These are phyloP conservation scores for Ganoderma lucidum DNA, from an alignment of 1,284 basidiomycete genomes.

Conservation along the genomic window DNA sequence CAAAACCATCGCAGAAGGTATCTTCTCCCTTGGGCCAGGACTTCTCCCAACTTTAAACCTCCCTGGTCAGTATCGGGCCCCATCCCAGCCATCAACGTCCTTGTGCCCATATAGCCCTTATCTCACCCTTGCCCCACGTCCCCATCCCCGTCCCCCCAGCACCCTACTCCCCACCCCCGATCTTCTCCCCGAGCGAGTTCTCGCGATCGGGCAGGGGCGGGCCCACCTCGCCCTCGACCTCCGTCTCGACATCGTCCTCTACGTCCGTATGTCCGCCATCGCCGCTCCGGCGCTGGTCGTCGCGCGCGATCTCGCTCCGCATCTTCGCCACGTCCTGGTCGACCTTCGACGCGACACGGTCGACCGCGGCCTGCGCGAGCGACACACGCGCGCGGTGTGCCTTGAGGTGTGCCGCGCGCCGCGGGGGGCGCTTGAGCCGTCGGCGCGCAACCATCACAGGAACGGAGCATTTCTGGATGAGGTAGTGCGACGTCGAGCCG, in stretches of 20 bases:
- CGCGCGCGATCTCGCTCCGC: slow-evolving; percentile 73
- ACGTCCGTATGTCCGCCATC: slow-evolving; percentile 31
- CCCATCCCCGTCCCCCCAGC: neutral
- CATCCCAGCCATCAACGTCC: neutral
- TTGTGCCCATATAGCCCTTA: neutral
- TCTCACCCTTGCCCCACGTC: neutral
- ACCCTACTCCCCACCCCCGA: slow-evolving; percentile 14
- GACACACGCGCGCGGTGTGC: slow-evolving; percentile 70
- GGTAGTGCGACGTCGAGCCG: slow-evolving; percentile 97
- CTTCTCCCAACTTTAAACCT: neutral
- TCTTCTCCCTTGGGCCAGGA: neutral
- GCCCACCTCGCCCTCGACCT: slow-evolving; percentile 25
- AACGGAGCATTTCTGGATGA: slow-evolving; percentile 84
- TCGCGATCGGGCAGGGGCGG: slow-evolving; percentile 9
- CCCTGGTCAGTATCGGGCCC: neutral
- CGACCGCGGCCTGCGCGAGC: slow-evolving; percentile 83
- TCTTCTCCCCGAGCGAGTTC: slow-evolving; percentile 23
- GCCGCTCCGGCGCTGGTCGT: slow-evolving; percentile 48
- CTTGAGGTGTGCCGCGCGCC: slow-evolving; percentile 48
- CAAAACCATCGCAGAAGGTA: neutral
- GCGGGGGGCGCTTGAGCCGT: slow-evolving; percentile 57
- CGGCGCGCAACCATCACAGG: slow-evolving; percentile 76
- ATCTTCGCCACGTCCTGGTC: slow-evolving; percentile 77
- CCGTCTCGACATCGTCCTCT: slow-evolving; percentile 32
- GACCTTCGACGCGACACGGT: slow-evolving; percentile 77